Conservation (phyloP, 306 rosid genomes). For the Oemleria cerasiformis region DNA sequence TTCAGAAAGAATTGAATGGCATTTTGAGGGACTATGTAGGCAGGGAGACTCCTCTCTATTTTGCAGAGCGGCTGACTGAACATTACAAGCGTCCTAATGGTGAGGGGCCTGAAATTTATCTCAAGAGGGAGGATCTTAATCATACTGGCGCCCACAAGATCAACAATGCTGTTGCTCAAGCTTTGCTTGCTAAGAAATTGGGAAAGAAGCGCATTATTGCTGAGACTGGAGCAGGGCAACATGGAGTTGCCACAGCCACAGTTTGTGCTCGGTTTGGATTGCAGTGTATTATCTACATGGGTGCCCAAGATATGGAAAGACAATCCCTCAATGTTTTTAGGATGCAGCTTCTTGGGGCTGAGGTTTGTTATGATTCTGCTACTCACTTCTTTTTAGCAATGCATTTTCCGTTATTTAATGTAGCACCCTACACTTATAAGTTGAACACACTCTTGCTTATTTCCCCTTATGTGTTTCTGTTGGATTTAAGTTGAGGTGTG, state of each 20-base stretch:
- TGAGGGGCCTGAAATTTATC: constrained; percentile 79
- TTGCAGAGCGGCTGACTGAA: constrained; percentile 91
- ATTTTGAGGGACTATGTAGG: constrained; percentile 91
- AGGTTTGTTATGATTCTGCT: constrained; percentile 52
- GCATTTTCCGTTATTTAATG: neutral
- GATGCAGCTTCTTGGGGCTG: constrained; percentile 97
- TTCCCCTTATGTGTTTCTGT: neutral
- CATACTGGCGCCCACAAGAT: constrained; percentile 99
- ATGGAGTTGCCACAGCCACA: constrained; percentile 97
- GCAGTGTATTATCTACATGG: constrained; percentile 88
- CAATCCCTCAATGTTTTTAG: constrained; percentile 95
- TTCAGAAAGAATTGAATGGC: constrained; percentile 70
- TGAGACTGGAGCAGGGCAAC: constrained; percentile 98
- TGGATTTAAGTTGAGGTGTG: neutral
- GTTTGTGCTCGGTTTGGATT: constrained; percentile 94
- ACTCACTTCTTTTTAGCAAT: constrained; percentile 8
- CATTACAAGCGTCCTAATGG: constrained; percentile 77
- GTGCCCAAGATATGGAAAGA: constrained; percentile 97
- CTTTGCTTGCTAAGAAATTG: constrained; percentile 84
- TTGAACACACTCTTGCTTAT: neutral
- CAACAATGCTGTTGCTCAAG: constrained; percentile 93
- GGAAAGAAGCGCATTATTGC: constrained; percentile 89
- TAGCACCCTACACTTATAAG: neutral
- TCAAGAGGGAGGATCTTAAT: constrained; percentile 98
- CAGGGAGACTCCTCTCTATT: constrained; percentile 89